Evolutionary conservation across 2,329 filamentous ascomycete genomes (phyloP), one percentile per base, ranked within the genome.

Genomic region (Metarhizium anisopliae): DNA sequence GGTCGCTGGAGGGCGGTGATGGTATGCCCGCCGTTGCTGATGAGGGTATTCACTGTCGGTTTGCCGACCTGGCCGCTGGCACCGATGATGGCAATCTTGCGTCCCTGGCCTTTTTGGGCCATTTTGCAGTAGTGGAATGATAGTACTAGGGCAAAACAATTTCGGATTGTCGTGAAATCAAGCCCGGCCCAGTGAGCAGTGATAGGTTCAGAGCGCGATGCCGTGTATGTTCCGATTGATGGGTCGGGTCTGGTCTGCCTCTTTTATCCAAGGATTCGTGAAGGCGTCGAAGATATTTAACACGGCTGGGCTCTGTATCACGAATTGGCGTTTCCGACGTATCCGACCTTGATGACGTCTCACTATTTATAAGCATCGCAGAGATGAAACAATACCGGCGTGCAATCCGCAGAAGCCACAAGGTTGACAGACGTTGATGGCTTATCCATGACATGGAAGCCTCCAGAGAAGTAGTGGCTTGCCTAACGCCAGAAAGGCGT

Each of bases 1-100:
- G 59, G 53, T 49, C 79, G 77, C 2, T 74, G 75, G 45, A 83
- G 65, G 57, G 76, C 77, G 1, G 78, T 82, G 57, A 82, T 65
- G 14, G 61, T 73, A 63, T 79, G 76, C 50, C 73, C 73, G 54
- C 75, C 75, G 30, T 69, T 71, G 42, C 68, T 67, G 49, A 76
- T 61, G 4, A 80, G 67, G n/a, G 68, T 68, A 4, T 66, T 59
- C 45, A 69, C 61, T 54, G 74, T 71, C 49, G 65, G 59, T 2
- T 62, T 62, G n/a, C 74, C 76, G 43, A 72, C 59, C 38, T 65
- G 66, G 55, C 75, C 74, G 59, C 68, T 66, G 54, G 69, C 68
- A 51, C 67, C 64, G 54, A 63, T 57, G 11, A 66, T 62, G 52
- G 65, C 64, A 42, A 68, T 65, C 35, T 66, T 68, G 47, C 63